Percentiles rank a stretch among this genome's conserved stretches.
Evolutionary conservation across 1,284 basidiomycete genomes (phyloP).

Genomic region (Pisolithus thermaeus): DNA sequence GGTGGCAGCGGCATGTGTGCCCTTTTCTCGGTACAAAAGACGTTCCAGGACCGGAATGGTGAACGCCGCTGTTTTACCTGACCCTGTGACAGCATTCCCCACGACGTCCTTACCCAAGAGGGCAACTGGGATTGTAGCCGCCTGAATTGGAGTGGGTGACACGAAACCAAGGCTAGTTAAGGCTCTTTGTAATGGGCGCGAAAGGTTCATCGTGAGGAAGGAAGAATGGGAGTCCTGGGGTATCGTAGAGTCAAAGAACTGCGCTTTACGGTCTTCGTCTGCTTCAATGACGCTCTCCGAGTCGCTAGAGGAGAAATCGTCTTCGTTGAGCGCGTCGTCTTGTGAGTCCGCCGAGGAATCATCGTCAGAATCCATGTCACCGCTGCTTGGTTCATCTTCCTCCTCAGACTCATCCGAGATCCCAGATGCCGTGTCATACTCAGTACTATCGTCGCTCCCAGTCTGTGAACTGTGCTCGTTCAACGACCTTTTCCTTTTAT

Average conservation of each 20-base stretch:
- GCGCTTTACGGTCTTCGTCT: slow-evolving; percentile 61
- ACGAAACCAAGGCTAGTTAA: slow-evolving; percentile 77
- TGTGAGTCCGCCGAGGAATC: slow-evolving; percentile 6
- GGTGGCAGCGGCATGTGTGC: slow-evolving; percentile 83
- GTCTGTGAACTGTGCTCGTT: slow-evolving; percentile 33
- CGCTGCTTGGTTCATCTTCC: slow-evolving; percentile 36
- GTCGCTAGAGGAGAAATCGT: slow-evolving; percentile 27
- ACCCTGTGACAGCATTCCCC: slow-evolving; percentile 92
- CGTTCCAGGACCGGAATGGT: slow-evolving; percentile 92
- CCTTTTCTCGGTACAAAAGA: slow-evolving; percentile 82
- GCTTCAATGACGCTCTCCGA: slow-evolving; percentile 37
- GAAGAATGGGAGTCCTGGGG: slow-evolving; percentile 50
- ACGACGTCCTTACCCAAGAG: slow-evolving; percentile 94
- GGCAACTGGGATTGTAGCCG: slow-evolving; percentile 87
- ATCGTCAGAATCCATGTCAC: slow-evolving; percentile 30
- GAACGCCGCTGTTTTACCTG: slow-evolving; percentile 96
- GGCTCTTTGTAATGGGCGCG: slow-evolving; percentile 84
- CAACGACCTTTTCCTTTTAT: slow-evolving; percentile 48
- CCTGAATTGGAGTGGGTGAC: slow-evolving; percentile 93
- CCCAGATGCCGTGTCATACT: slow-evolving; percentile 30
- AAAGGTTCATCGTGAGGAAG: slow-evolving; percentile 84
- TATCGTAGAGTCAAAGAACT: slow-evolving; percentile 73
- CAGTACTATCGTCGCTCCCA: slow-evolving; percentile 30
- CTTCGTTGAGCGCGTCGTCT: slow-evolving; percentile 21
- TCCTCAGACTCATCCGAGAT: slow-evolving; percentile 30